Percentiles rank a stretch among this genome's conserved stretches.
phyloP scores from a whole-genome alignment of 2,329 filamentous ascomycete genomes.

The Bipolaris cookei region DNA sequence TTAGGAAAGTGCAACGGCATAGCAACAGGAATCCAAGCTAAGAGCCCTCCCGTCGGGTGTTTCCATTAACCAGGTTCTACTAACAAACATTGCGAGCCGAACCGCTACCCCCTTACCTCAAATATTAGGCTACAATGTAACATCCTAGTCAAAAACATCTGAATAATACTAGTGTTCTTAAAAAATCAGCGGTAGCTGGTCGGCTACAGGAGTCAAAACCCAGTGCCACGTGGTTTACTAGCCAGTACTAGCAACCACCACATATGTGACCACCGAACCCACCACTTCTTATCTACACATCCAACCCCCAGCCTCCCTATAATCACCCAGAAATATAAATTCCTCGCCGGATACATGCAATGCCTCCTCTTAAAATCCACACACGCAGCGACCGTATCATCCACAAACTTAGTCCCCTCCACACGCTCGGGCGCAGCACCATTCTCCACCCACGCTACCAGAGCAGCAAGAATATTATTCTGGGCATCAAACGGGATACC shows the following conservation, averaged over 20 bases:
- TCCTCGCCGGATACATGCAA: conserved; percentile 46
- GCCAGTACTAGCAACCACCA: too few relatives aligned
- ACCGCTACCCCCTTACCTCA: too few relatives aligned
- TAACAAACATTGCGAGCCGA: too few relatives aligned
- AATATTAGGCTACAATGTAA: too few relatives aligned
- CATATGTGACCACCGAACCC: background rate
- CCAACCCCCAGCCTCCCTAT: conserved; percentile 38
- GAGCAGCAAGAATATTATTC: conserved; percentile 45
- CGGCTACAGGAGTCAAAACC: background rate
- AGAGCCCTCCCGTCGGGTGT: too few relatives aligned
- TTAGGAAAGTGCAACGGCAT: too few relatives aligned
- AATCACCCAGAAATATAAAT: conserved; percentile 22
- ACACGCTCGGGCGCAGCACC: conserved; percentile 48
- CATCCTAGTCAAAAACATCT: too few relatives aligned
- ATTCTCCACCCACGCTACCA: conserved; percentile 55
- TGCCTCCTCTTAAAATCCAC: conserved; percentile 56
- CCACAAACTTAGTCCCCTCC: conserved; percentile 38
- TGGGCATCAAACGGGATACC: conserved; percentile 25
- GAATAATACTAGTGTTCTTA: too few relatives aligned
- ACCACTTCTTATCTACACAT: conserved; percentile 8
- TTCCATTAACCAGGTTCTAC: too few relatives aligned
- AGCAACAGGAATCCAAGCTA: too few relatives aligned
- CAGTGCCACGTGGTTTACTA: too few relatives aligned
- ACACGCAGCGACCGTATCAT: conserved; percentile 50
- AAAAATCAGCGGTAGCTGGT: too few relatives aligned